These are phyloP conservation scores for Myxozyma neglecta DNA, from an alignment of 805 yeast species.

Conservation along the genomic window DNA sequence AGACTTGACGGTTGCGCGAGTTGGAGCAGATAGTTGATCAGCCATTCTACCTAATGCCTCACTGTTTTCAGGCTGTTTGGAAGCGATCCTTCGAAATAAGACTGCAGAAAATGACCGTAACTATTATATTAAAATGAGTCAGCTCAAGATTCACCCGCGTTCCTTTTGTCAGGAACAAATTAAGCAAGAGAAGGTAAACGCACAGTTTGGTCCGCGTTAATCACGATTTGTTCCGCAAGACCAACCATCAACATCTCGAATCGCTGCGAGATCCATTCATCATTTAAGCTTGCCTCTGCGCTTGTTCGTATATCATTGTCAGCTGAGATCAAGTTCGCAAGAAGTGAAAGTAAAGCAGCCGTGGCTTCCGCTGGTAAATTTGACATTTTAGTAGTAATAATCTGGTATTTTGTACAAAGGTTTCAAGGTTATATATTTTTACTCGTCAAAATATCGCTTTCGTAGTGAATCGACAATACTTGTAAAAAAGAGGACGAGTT, in stretches of 20 bases:
- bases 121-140: slow-evolving; percentile 18
- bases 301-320: slow-evolving; percentile 71
- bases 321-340: slow-evolving; percentile 71
- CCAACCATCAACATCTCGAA: slow-evolving; percentile 73
- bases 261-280: slow-evolving; percentile 72
- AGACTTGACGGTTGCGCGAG: slow-evolving; percentile 60
- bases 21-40: slow-evolving; percentile 62
- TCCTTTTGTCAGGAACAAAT: not conserved
- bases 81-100: slow-evolving; percentile 80
- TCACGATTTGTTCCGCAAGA: slow-evolving; percentile 74
- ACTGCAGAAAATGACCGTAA: slow-evolving; percentile 75
- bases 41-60: slow-evolving; percentile 71
- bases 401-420: not conserved
- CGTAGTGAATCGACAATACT: too few species aligned
- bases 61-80: slow-evolving; percentile 58
- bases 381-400: slow-evolving; percentile 20
- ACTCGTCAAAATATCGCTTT: not conserved
- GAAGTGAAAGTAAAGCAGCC: slow-evolving; percentile 53
- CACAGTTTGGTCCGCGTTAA: slow-evolving; percentile 55
- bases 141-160: not conserved
- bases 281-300: slow-evolving; percentile 73
- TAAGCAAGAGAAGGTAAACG: not conserved
- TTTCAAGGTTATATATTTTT: not conserved
- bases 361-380: slow-evolving; percentile 61
- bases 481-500: too few species aligned